Base-by-base conservation (phyloP, 495 filamentous ascomycete genomes). In the Lasiosphaeria ovina region DNA sequence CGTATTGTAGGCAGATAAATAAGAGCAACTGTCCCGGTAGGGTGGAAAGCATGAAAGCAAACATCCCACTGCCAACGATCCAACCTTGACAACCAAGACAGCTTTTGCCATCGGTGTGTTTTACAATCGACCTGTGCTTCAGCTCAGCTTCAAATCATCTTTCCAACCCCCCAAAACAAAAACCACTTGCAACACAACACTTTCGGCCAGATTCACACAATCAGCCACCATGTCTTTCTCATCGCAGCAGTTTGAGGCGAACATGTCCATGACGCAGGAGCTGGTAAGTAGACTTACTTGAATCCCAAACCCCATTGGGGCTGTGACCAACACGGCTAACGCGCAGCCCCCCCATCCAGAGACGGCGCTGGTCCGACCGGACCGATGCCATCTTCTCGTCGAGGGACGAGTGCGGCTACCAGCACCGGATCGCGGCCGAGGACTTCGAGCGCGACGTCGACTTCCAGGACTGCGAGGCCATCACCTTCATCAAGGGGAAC, bases 401-500 rank as follows among this genome's bases (percentile, higher is more conserved):
- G 4, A 0, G 16, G 17, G 59, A 67, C 58, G 52, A 34, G 32
- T 6, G 31, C 62, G 52, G 60, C 31, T 44, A n/a, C 7, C 32
- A 56, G 7, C 40, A 34, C 48, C 42, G 52, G 31, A 56, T 55
- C 51, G 8, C 62, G n/a, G 61, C 65, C 51, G 58, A 34, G 38
- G 36, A 50, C 48, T 63, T 58, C 57, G 58, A 63, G 62, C 65
- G 64, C 60, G 65, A 64, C 45, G 47, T 70, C 56, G 56, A 70
- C 63, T 70, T 70, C 61, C 16, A 54, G 55, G 53, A 53, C 47
- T 70, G 68, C 62, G 4, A 24, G 24, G 54, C 6, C 49, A 68
- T 70, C 65, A 54, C 64, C 24, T 70, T 70, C 58, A 16, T 57
- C 31, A 42, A 58, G 45, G 64, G 61, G 35, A 38, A 59, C 11